Base-by-base conservation (phyloP, 139 green algal species). In the Raphidocelis subcapitata region DNA sequence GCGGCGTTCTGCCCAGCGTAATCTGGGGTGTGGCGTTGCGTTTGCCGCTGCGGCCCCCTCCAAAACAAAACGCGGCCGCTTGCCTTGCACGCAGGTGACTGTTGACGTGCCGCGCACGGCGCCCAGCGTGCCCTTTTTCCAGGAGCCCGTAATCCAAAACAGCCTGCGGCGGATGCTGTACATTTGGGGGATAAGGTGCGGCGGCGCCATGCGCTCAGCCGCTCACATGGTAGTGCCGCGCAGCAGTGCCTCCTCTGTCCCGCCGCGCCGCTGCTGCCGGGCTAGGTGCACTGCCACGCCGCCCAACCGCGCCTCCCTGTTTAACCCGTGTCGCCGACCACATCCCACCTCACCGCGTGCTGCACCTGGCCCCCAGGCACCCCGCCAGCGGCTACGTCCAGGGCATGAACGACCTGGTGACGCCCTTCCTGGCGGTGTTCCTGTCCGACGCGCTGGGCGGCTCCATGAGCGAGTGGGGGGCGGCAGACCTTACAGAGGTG, bases 351-450 rank as follows among this genome's bases (percentile, higher is more conserved):
- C 36, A 20, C 23, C 23, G 44, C 28, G 5, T 57, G 23, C 35
- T 64, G 51, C 26, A 75, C 5, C 65, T 69, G 73, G 56, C 23
- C 0, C 73, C 68, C 83, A 95, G 90, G 66, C 93, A 98, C 80
- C 93, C 93, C 5, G 91, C 90, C 57, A 97, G 89, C 76, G 91
- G 93, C 1, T 98, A 98, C 67, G 93, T 97, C 64, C 95, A 99
- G 79, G 95, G 95, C 74, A 97, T 99, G 84, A 99, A 99, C 73
- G 95, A 99, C 80, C 77, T 99, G 62, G 92, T 95, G 5, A 98
- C 94, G 20, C 95, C 95, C 46, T 99, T 99, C 80, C 79, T 99
- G 57, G 82, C 86, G 2, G 85, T 97, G 1, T 98, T 99, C 79
- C 73, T 97, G 54, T 86, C 70, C n/a, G 91, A 95, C 69, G 80